Base-by-base conservation (phyloP, 2,329 filamentous ascomycete genomes). In the Fusarium sacchari region DNA sequence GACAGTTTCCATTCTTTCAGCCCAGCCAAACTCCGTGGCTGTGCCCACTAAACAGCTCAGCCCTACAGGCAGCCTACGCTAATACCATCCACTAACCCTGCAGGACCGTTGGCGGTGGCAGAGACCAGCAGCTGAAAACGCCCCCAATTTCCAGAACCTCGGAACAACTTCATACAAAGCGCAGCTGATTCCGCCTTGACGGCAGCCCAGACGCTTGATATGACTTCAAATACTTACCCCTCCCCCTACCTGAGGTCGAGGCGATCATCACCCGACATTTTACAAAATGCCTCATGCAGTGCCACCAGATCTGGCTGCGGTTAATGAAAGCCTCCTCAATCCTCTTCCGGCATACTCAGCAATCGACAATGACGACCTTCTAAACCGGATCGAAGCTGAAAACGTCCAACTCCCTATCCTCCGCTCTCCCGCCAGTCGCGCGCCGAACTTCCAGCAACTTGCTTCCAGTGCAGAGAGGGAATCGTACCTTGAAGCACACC, bases 371-470 rank as follows among this genome's bases (percentile, higher is more conserved):
- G 65, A 66, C 26, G 43, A 62, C n/a, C 71, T 79, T 28, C 24
- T 60, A 11, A 56, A 22, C n/a, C 75, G 75, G 13, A 72, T 79
- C 56, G 75, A 77, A 55, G 64, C 75, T 4, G 18, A 69, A 5
- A 37, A 32, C 42, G 49, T 79, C 44, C 50, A 69, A 7, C 62
- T 79, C 3, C 77, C 77, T n/a, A 77, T 79, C 42, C 64, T 72
- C 0, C 37, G 58, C n/a, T 61, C 58, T 7, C 71, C 74, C 4
- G 47, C 26, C 34, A 34, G 49, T 17, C 43, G 44, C 26, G n/a
- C 49, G 2, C 34, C 44, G 9, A 30, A 58, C 24, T 13, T 60
- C 7, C 43, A 58, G 14, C 52, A 30, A 14, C 44, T 70, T 32
- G 43, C 43, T 5, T 39, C 28, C 13, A 30, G 53, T 11, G 39